Conservation (phyloP, 345 rosid species). For the Citrus maxima region DNA sequence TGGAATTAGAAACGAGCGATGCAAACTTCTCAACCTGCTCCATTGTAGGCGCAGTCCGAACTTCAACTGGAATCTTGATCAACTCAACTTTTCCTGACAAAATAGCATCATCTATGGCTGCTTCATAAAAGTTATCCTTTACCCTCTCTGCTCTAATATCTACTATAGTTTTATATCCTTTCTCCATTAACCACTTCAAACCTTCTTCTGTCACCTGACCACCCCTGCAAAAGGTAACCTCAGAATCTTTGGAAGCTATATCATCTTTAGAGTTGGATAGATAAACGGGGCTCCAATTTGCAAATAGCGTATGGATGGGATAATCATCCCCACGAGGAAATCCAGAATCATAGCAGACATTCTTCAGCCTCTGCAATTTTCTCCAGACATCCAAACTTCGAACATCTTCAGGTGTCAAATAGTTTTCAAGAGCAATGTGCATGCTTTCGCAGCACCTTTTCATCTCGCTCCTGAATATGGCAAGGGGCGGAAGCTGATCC, state of each 20-base stretch:
- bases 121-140: conserved; percentile 78
- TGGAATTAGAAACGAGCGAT: conserved; percentile 61
- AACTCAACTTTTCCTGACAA: conserved; percentile 53
- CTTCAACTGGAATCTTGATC: conserved; percentile 78
- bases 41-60: conserved; percentile 74
- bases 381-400: conserved; percentile 76
- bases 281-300: conserved; percentile 80
- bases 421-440: conserved; percentile 87
- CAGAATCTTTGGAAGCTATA: conserved; percentile 36
- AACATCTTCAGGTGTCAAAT: conserved; percentile 67
- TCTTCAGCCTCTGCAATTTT: conserved; percentile 88
- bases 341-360: conserved; percentile 86
- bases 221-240: conserved; percentile 87
- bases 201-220: conserved; percentile 93
- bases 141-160: conserved; percentile 81
- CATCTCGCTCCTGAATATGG: conserved; percentile 88
- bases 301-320: conserved; percentile 72
- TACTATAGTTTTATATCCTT: conserved; percentile 77
- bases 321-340: conserved; percentile 62
- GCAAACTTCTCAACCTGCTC: conserved; percentile 95
- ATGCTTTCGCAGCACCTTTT: conserved; percentile 94
- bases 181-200: conserved; percentile 72
- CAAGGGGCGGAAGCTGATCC: conserved; percentile 86
- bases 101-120: conserved; percentile 60
- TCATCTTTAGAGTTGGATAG: conserved; percentile 60